These are phyloP conservation scores for Saccharomycopsis oosterbeekiorum DNA, from an alignment of 805 yeast genomes.

Conservation along the genomic window DNA sequence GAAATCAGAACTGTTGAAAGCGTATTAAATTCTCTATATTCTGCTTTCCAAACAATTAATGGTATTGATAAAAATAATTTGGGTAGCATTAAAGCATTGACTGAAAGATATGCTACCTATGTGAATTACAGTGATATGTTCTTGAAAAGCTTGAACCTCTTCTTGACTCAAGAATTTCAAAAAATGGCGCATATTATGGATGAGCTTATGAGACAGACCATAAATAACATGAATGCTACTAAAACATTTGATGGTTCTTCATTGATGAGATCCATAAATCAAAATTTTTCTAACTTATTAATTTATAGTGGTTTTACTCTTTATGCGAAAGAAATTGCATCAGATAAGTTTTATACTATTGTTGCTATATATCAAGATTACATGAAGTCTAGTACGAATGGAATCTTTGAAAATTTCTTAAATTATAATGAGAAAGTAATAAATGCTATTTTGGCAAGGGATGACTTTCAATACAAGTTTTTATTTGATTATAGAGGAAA, in stretches of 20 bases:
- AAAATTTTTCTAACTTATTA: conserved; percentile 31
- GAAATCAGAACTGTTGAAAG: conserved; percentile 41
- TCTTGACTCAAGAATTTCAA: conserved; percentile 35
- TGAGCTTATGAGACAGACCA: conserved; percentile 18
- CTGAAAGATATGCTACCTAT: conserved; percentile 52
- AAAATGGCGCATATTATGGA: conserved; percentile 27
- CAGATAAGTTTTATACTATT: conserved; percentile 35
- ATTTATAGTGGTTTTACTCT: conserved; percentile 40
- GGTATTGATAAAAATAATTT: conserved; percentile 39
- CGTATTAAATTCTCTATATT: conserved; percentile 44
- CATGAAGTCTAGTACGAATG: conserved; percentile 24
- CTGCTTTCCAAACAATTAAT: conserved; percentile 56
- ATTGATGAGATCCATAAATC: conserved; percentile 19
- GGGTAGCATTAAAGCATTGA: conserved; percentile 61
- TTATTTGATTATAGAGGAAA: conserved; percentile 11
- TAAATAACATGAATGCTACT: conserved; percentile 1
- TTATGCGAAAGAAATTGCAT: conserved; percentile 51
- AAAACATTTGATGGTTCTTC: conserved; percentile 23
- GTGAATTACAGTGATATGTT: conserved; percentile 47
- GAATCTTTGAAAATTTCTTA: conserved; percentile 20
- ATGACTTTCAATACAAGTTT: conserved; percentile 8
- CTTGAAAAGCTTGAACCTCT: conserved; percentile 34
- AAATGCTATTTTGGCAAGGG: conserved; percentile 14
- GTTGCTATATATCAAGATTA: conserved; percentile 30
- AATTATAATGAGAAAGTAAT: conserved; percentile 15